phyloP scores from a whole-genome alignment of 192 early-diverging fungal genomes.

The Mortierella hygrophila region DNA sequence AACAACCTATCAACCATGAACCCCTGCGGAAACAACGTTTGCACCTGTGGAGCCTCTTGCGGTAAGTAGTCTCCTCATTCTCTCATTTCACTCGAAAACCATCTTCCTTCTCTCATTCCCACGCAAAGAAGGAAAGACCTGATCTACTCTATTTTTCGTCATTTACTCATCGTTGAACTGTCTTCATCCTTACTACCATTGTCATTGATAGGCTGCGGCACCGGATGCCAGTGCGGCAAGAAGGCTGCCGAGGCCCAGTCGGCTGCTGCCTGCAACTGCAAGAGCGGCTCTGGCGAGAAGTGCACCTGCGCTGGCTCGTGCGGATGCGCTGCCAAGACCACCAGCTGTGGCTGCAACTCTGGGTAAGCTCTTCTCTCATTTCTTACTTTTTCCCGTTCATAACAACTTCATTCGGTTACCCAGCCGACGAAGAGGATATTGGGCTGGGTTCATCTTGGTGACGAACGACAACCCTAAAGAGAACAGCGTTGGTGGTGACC shows the following conservation, averaged over 20 bases:
- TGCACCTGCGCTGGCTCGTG: slow-evolving; percentile 45
- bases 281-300: slow-evolving; percentile 33
- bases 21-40: slow-evolving; percentile 56
- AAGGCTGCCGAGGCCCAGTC: slow-evolving; percentile 25
- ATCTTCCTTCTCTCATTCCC: neutral
- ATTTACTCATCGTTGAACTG: neutral
- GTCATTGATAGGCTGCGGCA: slow-evolving; percentile 27
- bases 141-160: neutral
- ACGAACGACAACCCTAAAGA: too few relatives aligned
- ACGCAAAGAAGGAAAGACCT: too few relatives aligned
- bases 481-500: too few relatives aligned
- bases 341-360: slow-evolving; percentile 48
- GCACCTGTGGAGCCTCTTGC: slow-evolving; percentile 51
- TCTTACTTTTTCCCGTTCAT: neutral
- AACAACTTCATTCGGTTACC: neutral
- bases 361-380: slow-evolving; percentile 27
- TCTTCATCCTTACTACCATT: neutral
- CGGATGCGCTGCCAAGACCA: slow-evolving; percentile 28
- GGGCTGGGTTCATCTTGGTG: too few relatives aligned
- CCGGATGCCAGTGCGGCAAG: slow-evolving; percentile 55
- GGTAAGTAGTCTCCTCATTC: slow-evolving; percentile 18
- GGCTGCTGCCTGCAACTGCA: slow-evolving; percentile 24
- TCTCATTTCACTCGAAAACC: neutral
- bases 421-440: too few relatives aligned
- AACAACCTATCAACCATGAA: slow-evolving; percentile 28